phyloP scores from a whole-genome alignment of 225 moss, liverwort and hornwort genomes.

The Neckera pumila region DNA sequence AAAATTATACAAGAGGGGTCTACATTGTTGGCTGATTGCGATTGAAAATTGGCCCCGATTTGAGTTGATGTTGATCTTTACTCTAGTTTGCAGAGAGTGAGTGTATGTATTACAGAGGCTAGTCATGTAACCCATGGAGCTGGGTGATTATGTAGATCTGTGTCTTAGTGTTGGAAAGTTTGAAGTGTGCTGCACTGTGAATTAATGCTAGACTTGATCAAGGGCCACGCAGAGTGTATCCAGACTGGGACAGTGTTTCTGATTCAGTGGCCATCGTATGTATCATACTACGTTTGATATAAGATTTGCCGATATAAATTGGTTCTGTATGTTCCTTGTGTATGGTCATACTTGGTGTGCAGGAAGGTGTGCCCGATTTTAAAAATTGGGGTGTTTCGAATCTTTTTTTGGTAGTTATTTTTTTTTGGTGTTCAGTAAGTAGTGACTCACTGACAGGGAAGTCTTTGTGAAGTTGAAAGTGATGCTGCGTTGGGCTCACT shows the following conservation, averaged over 20 bases:
- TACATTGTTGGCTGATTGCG: constrained; percentile 9
- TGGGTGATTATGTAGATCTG: not conserved
- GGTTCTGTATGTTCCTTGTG: not conserved
- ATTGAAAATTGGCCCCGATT: not conserved
- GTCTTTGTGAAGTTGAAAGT: not conserved
- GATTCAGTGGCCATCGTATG: constrained; percentile 4
- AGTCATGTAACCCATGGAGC: constrained; percentile 2
- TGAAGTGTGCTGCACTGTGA: not conserved
- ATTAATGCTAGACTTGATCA: not conserved
- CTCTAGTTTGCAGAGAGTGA: constrained; percentile 15
- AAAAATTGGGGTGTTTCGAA: not conserved
- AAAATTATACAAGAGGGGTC: not conserved
- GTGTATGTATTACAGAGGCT: constrained; percentile 31
- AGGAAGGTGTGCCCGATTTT: not conserved
- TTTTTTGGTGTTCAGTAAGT: not conserved
- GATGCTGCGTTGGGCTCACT: not conserved
- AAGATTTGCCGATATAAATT: not conserved
- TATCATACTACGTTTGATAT: constrained; percentile 12
- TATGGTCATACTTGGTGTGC: not conserved
- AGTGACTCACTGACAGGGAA: not conserved
- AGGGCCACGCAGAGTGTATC: not conserved
- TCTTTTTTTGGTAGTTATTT: not conserved
- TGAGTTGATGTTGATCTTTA: not conserved
- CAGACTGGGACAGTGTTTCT: not conserved
- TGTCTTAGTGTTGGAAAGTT: not conserved